phyloP scores from a whole-genome alignment of 2,329 filamentous ascomycete species.

The Lomentospora prolificans region DNA sequence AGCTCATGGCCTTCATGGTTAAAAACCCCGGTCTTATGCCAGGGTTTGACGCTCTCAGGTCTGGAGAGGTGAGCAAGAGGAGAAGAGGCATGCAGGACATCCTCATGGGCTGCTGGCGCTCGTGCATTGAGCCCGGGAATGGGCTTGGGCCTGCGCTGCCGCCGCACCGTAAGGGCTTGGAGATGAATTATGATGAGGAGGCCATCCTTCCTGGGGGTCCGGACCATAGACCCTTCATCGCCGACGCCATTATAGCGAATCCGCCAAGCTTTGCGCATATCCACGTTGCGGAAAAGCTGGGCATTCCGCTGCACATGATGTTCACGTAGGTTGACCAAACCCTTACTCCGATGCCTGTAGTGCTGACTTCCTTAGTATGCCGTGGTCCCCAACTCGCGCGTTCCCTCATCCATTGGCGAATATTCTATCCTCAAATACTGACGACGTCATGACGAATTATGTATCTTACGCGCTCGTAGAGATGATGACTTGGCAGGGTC shows the following conservation, averaged over 20 bases:
- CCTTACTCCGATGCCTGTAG: not conserved
- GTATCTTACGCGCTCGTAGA: slow-evolving; percentile 78
- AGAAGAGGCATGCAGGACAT: slow-evolving; percentile 69
- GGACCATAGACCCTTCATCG: slow-evolving; percentile 58
- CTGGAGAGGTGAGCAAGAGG: slow-evolving; percentile 66
- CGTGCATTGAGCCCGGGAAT: slow-evolving; percentile 71
- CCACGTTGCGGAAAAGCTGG: slow-evolving; percentile 65
- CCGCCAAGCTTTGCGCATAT: slow-evolving; percentile 69
- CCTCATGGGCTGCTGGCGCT: slow-evolving; percentile 77
- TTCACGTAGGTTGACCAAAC: slow-evolving; percentile 58
- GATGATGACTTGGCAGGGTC: slow-evolving; percentile 86
- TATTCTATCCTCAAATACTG: slow-evolving; percentile 65
- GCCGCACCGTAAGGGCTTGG: slow-evolving; percentile 36
- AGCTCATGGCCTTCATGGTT: slow-evolving; percentile 85
- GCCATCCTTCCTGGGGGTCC: slow-evolving; percentile 27
- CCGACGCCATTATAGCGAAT: slow-evolving; percentile 72
- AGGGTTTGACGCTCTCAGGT: slow-evolving; percentile 64
- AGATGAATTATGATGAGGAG: slow-evolving; percentile 35
- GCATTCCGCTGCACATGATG: slow-evolving; percentile 73
- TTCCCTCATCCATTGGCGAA: slow-evolving; percentile 85
- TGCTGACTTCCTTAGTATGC: slow-evolving; percentile 64
- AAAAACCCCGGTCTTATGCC: slow-evolving; percentile 83
- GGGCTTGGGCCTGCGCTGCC: slow-evolving; percentile 42
- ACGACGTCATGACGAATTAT: slow-evolving; percentile 69
- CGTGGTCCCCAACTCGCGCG: slow-evolving; percentile 75